These are phyloP conservation scores for Boletellus ananas DNA, from an alignment of 768 basidiomycete species.

Conservation along the genomic window DNA sequence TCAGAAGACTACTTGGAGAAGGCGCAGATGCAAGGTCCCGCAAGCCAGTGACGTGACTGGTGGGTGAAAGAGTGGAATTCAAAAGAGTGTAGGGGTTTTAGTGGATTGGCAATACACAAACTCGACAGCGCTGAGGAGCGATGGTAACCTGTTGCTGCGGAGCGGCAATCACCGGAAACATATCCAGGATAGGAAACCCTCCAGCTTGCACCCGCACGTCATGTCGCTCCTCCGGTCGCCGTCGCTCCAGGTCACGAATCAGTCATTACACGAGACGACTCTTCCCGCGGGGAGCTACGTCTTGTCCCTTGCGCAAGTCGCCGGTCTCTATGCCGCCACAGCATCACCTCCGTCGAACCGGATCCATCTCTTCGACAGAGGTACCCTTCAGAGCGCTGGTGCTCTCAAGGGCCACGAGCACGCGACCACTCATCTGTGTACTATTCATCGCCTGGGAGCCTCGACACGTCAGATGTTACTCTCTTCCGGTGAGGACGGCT, in stretches of 20 bases:
- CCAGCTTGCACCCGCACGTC: background rate
- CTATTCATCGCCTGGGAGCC: constrained; percentile 41
- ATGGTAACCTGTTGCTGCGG: constrained; percentile 4
- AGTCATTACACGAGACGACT: constrained; percentile 29
- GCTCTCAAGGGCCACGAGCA: constrained; percentile 55
- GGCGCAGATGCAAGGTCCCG: background rate
- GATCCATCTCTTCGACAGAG: constrained; percentile 65
- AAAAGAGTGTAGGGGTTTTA: constrained; percentile 28
- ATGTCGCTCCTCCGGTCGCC: constrained; percentile 28
- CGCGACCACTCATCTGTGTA: constrained; percentile 54
- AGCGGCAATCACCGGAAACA: constrained; percentile 23
- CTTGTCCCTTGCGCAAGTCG: constrained; percentile 49
- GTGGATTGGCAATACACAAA: constrained; percentile 4
- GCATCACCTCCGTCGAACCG: constrained; percentile 59
- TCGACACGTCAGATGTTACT: constrained; percentile 45
- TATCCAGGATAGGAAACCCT: constrained; percentile 24
- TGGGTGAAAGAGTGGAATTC: constrained; percentile 7
- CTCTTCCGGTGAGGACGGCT: constrained; percentile 69
- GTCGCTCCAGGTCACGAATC: constrained; percentile 14
- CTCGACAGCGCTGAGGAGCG: constrained; percentile 1
- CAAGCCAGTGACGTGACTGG: constrained; percentile 1
- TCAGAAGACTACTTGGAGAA: background rate
- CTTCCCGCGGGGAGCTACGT: constrained; percentile 53
- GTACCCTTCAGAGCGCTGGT: constrained; percentile 43
- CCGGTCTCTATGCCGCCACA: constrained; percentile 54